Conservation (phyloP, 2,329 filamentous ascomycete genomes). For the Teratosphaeria viscida region DNA sequence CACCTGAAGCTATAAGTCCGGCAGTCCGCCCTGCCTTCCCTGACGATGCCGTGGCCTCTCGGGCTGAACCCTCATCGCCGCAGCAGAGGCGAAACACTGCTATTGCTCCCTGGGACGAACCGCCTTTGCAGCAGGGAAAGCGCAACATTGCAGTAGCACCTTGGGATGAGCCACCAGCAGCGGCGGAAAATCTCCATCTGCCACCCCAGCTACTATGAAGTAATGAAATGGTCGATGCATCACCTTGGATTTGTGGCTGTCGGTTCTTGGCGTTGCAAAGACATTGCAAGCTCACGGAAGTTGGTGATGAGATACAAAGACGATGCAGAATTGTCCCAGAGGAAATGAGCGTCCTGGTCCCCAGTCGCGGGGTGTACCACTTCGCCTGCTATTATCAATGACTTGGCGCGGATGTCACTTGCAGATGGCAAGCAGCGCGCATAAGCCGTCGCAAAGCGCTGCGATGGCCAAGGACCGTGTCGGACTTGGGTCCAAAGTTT, state of each 20-base stretch:
- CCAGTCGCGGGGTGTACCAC: not conserved
- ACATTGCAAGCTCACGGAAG: not conserved
- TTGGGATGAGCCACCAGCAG: not conserved
- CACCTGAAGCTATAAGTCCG: not conserved
- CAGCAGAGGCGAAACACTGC: not conserved
- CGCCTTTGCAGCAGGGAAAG: not conserved
- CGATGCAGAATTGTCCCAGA: not conserved
- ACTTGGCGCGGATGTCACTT: not conserved
- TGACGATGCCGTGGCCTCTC: not conserved
- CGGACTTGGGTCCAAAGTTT: slow-evolving; percentile 2
- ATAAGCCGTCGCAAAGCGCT: slow-evolving; percentile 1
- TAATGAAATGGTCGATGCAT: not conserved
- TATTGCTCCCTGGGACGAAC: slow-evolving; percentile 4
- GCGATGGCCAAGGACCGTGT: slow-evolving; percentile 5
- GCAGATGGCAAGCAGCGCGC: not conserved
- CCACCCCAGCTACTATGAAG: not conserved
- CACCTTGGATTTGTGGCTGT: not conserved
- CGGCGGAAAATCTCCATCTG: not conserved
- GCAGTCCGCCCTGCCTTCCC: not conserved
- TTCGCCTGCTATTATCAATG: not conserved
- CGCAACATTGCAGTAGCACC: not conserved
- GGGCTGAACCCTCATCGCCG: not conserved
- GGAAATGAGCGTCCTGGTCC: too few species aligned
- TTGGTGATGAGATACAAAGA: not conserved
- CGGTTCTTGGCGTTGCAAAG: not conserved